These are phyloP conservation scores for Sporisorium iseilematis-ciliati DNA, from an alignment of 1,284 basidiomycete genomes.

Conservation along the genomic window DNA sequence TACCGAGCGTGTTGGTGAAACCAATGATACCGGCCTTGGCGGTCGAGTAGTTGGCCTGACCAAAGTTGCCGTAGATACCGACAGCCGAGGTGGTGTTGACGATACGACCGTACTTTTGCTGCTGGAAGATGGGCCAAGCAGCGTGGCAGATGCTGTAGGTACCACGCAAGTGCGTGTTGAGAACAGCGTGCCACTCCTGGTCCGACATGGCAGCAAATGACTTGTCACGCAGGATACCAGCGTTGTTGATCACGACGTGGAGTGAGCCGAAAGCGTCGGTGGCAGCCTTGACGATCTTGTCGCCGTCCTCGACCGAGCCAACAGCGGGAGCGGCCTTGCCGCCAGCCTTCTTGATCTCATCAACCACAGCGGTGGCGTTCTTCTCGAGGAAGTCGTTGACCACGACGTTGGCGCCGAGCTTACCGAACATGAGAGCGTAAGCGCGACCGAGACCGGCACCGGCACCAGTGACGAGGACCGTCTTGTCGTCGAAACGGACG, in stretches of 20 bases:
- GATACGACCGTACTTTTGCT: conserved; percentile 97
- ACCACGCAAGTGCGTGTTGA: conserved; percentile 83
- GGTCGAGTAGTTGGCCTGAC: conserved; percentile 81
- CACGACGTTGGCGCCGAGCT: conserved; percentile 93
- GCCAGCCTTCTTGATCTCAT: conserved; percentile 87
- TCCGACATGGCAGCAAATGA: conserved; percentile 90
- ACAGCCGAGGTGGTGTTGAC: conserved; percentile 93
- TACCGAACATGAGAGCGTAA: conserved; percentile 90
- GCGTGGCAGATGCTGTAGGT: conserved; percentile 81
- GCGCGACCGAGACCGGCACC: conserved; percentile 79
- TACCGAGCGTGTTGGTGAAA: conserved; percentile 86
- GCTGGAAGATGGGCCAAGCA: conserved; percentile 95
- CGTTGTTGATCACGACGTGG: conserved; percentile 91
- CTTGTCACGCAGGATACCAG: conserved; percentile 88
- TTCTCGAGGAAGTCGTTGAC: conserved; percentile 94
- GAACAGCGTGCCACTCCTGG: conserved; percentile 92
- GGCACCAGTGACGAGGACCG: conserved; percentile 88
- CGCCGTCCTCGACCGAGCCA: conserved; percentile 87
- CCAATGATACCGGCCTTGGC: conserved; percentile 95
- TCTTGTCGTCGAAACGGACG: conserved; percentile 88
- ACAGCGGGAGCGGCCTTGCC: conserved; percentile 88
- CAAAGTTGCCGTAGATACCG: conserved; percentile 93
- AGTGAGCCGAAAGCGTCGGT: conserved; percentile 88
- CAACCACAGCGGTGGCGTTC: conserved; percentile 84
- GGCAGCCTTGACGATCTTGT: conserved; percentile 87